A percentile compares a stretch with the other conserved stretches of the same genome.
Evolutionary conservation across 2,329 filamentous ascomycete species (phyloP).

Genomic region (Fusarium pseudonygamai): DNA sequence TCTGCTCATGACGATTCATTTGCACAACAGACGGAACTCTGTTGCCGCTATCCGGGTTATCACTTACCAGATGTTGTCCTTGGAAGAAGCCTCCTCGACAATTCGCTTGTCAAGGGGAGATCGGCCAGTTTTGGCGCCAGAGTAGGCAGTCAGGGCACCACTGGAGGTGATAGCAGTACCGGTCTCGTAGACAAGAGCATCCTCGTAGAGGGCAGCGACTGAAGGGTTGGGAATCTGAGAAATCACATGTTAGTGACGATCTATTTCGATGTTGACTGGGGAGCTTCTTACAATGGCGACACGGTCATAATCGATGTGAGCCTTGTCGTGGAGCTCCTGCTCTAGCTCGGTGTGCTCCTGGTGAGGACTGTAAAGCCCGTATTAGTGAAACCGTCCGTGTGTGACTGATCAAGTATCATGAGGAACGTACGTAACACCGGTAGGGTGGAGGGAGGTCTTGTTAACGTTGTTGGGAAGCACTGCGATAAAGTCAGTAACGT

Average conservation of each 20-base stretch:
- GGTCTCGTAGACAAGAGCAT: slow-evolving; percentile 96
- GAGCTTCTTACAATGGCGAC: slow-evolving; percentile 86
- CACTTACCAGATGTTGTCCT: slow-evolving; percentile 85
- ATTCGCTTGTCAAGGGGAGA: slow-evolving; percentile 98
- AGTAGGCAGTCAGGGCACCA: slow-evolving; percentile 96
- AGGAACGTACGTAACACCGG: slow-evolving; percentile 83
- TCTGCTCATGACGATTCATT: slow-evolving; percentile 30
- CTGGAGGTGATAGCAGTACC: slow-evolving; percentile 97
- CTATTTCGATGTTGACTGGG: background rate
- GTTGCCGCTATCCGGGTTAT: slow-evolving; percentile 14
- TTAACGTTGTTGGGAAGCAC: slow-evolving; percentile 75
- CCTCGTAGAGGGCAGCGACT: slow-evolving; percentile 96
- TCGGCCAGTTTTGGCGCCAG: slow-evolving; percentile 95
- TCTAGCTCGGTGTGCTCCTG: slow-evolving; percentile 94
- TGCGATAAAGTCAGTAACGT: slow-evolving; percentile 43
- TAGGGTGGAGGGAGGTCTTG: slow-evolving; percentile 90
- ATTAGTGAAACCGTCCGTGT: slow-evolving; percentile 39
- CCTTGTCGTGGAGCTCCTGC: slow-evolving; percentile 96
- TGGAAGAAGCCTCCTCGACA: slow-evolving; percentile 88
- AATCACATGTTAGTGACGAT: slow-evolving; percentile 15
- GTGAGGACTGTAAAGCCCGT: slow-evolving; percentile 68
- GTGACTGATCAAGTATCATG: slow-evolving; percentile 19
- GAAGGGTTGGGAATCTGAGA: slow-evolving; percentile 85
- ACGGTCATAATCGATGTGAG: slow-evolving; percentile 98
- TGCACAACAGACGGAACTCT: slow-evolving; percentile 16